Evolutionary conservation across 2,329 filamentous ascomycete species (phyloP), one percentile per base, ranked within the genome.

Genomic region (Tolypocladium ophioglossoides): DNA sequence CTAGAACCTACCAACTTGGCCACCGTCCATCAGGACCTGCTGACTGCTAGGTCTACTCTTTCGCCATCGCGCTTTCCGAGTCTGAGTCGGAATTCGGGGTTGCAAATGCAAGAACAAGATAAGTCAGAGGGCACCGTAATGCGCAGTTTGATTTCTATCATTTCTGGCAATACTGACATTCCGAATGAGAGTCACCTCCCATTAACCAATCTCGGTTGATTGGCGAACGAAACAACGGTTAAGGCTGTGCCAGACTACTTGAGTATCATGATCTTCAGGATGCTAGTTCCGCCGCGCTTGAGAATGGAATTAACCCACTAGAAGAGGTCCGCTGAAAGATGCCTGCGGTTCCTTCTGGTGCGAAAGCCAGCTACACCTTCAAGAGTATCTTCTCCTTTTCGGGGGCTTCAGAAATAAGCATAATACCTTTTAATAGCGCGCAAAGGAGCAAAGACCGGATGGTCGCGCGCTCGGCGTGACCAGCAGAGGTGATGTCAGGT

Each of bases 11-110:
- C 4, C 1, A 56, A 58, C 38, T n/a, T 55, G 22, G 44, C 51
- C 7, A 44, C 41, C 18, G 52, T 54, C 34, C 53, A 18, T 11
- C n/a, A 39, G 11, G 34, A n/a, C 6, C 34, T 59, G 1, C 2
- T 32, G 22, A 9, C 14, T 20, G 14, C 30, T 5, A 47, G 56
- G 35, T 2, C 12, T n/a, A 54, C 51, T 22, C 52, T 57, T 34
- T 57, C 54, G 3, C 54, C 56, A 51, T 57, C 56, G 5, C 37
- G 35, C 8, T 37, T 55, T 16, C n/a, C n/a, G n/a, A n/a, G n/a
- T 24, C 39, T 30, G 39, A 56, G 18, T 44, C 52, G 11, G 50
- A 20, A 1, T 51, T 56, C 39, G 32, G 5, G 39, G 53, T 3
- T 54, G 56, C 24, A n/a, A 51, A 18, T 35, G 30, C 2, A 56